phyloP scores from a whole-genome alignment of 495 filamentous ascomycete genomes.

The Cercophora newfieldiana region DNA sequence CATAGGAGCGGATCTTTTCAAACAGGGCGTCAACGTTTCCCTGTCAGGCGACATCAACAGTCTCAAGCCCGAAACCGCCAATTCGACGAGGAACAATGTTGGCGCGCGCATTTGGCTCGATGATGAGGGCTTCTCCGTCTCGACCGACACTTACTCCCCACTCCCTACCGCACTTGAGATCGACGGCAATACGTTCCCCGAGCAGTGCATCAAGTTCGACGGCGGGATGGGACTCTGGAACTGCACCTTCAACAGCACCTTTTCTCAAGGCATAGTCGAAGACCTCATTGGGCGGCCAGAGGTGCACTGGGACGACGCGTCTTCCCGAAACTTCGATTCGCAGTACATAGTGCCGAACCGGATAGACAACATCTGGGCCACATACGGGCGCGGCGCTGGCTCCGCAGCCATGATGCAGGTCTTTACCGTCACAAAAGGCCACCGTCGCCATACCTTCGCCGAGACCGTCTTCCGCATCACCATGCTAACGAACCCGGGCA shows the following conservation, averaged over 20 bases:
- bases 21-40: neutral
- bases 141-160: neutral
- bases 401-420: neutral
- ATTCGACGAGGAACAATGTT: neutral
- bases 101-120: constrained; percentile 1
- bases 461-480: neutral
- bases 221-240: neutral
- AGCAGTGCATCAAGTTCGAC: neutral
- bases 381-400: neutral
- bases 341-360: neutral
- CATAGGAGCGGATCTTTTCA: neutral
- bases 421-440: neutral
- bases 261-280: neutral
- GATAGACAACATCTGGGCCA: neutral
- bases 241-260: neutral
- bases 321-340: neutral
- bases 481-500: neutral
- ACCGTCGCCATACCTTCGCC: neutral
- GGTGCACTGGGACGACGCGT: neutral
- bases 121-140: neutral
- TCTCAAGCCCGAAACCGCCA: neutral
- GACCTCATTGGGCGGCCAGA: neutral
- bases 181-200: neutral
- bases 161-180: neutral
- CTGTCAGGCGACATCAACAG: neutral